Percentiles rank a stretch among this genome's conserved stretches.
These are phyloP conservation scores for Oxytropis ochrocephala DNA, from an alignment of 306 rosid species.

Conservation along the genomic window DNA sequence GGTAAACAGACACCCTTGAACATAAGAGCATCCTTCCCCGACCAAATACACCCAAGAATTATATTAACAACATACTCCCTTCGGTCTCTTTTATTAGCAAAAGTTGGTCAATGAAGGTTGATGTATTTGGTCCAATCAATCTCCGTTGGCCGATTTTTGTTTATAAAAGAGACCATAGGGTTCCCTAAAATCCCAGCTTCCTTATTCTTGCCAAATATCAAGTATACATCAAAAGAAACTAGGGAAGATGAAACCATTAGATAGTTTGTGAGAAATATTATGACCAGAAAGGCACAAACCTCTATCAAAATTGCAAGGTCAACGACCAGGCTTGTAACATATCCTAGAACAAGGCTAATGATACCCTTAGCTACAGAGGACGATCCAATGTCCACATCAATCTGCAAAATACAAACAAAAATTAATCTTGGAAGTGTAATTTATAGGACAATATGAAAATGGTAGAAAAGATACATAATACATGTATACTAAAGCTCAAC, in stretches of 20 bases:
- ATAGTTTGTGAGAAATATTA: background rate
- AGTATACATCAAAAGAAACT: background rate
- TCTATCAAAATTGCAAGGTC: conserved; percentile 94
- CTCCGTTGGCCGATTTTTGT: no score
- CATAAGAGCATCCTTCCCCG: background rate
- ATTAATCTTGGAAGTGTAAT: background rate
- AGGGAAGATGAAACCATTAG: conserved; percentile 1
- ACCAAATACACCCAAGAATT: background rate
- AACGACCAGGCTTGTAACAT: conserved; percentile 84
- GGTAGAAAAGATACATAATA: background rate
- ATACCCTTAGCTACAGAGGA: conserved; percentile 91
- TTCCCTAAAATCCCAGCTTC: background rate
- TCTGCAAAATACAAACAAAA: conserved; percentile 47
- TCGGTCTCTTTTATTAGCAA: no score
- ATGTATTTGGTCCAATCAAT: no score
- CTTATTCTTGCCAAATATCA: background rate
- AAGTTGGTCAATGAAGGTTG: no score
- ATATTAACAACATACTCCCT: background rate
- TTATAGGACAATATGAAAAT: background rate
- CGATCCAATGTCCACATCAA: conserved; percentile 96
- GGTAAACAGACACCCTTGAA: conserved; percentile 10
- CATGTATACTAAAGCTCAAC: conserved; percentile 2
- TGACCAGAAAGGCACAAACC: conserved; percentile 44
- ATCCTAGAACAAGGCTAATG: conserved; percentile 88
- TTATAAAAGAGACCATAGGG: background rate